A percentile compares a stretch with the other conserved stretches of the same genome.
These are phyloP conservation scores for Candida hungchunana DNA, from an alignment of 805 yeast genomes.

Conservation along the genomic window DNA sequence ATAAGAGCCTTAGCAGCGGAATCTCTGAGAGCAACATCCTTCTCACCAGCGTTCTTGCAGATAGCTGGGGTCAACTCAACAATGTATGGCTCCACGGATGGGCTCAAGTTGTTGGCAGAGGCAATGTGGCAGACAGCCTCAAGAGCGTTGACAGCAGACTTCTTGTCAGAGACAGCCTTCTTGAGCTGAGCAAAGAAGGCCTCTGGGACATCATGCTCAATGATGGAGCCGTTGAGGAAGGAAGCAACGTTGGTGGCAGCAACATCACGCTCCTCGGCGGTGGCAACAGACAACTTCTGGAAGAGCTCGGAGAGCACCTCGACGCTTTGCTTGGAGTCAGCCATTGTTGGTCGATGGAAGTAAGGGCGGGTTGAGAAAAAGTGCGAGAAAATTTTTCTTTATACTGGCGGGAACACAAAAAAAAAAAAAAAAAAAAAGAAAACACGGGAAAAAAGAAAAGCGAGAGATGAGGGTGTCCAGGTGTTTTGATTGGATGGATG, in stretches of 20 bases:
- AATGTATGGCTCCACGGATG: conserved; percentile 94
- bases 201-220: conserved; percentile 96
- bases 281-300: conserved; percentile 86
- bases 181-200: conserved; percentile 77
- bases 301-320: conserved; percentile 91
- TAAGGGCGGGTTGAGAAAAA: conserved; percentile 5
- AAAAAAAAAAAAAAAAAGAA: conserved; percentile 3
- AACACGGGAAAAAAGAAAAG: conserved; percentile 7
- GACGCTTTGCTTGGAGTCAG: conserved; percentile 45
- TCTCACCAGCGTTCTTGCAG: conserved; percentile 84
- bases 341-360: conserved; percentile 28
- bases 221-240: conserved; percentile 93
- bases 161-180: conserved; percentile 76
- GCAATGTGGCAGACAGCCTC: conserved; percentile 85
- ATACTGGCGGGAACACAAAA: conserved; percentile 8
- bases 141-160: conserved; percentile 76
- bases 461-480: conserved; percentile 16
- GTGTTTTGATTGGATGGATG: too few species aligned
- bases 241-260: conserved; percentile 89
- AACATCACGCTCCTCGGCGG: conserved; percentile 74
- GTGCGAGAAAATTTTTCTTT: conserved; percentile 20
- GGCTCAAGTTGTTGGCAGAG: conserved; percentile 68
- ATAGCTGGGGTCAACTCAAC: conserved; percentile 72
- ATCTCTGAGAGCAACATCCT: conserved; percentile 68
- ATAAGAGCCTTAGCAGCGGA: conserved; percentile 73